Base-by-base conservation (phyloP, 2,329 filamentous ascomycete species). In the Zymoseptoria ardabiliae region DNA sequence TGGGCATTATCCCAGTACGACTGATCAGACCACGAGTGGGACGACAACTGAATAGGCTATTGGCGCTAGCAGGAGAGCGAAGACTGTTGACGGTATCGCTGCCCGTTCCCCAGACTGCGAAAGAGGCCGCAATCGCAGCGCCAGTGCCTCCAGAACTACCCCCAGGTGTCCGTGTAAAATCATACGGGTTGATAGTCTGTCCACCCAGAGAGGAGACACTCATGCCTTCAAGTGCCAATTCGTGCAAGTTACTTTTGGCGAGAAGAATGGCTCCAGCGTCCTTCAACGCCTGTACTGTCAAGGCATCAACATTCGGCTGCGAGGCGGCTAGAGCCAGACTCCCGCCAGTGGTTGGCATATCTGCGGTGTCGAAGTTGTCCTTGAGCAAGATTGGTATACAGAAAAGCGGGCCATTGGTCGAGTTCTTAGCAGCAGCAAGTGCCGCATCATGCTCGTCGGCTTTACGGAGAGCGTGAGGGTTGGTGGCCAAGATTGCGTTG, bases 181-280 rank as follows among this genome's bases (percentile, higher is more conserved):
- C 85, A 64, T 90, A 89, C 0, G 85, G 84, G 68, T 88, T 88
- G 61, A 82, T 69, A 0, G 85, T 86, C 70, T 88, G 85, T 0
- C 85, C 85, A 11, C 83, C 84, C 0, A 85, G 69, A 0, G 82
- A 86, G 0, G 84, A 87, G 1, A 85, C 83, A 1, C 79, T 81
- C 48, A 87, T 74, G 0, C 85, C 85, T 66, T 88, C 84, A 0
- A 87, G 73, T 0, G 85, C 85, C 55, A 88, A 75, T 69, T 87
- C 84, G 64, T 87, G 84, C 22, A 87, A 71, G 53, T 71, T 73
- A 3, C 69, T 63, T 51, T 72, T 71, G 17, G 69, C 71, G 1
- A 73, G 61, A 35, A 73, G 65, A 30, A 73, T 67, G 19, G 71
- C 70, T 22, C 70, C 71, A 10, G 71, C 70, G 21, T 71, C 63